Evolutionary conservation across 176 grass and related monocot genomes (phyloP).

Genomic region (Otatea glauca): DNA sequence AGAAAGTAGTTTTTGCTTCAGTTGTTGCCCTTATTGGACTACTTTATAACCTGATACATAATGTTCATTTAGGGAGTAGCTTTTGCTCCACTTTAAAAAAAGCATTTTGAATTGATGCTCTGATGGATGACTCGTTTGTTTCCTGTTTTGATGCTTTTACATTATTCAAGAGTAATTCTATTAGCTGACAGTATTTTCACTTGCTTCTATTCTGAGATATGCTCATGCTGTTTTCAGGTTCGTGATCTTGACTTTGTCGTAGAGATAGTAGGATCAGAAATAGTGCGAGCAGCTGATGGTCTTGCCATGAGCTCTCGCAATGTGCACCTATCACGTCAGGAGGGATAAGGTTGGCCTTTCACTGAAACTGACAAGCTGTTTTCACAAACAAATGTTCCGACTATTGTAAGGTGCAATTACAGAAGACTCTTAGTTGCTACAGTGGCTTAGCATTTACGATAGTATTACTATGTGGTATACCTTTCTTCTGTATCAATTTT

Average conservation of each 20-base stretch:
- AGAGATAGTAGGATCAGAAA: slow-evolving; percentile 82
- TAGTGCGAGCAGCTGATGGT: slow-evolving; percentile 88
- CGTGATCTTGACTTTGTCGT: slow-evolving; percentile 85
- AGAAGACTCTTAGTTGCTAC: background rate
- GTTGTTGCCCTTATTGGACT: background rate
- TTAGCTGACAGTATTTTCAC: background rate
- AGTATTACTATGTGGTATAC: background rate
- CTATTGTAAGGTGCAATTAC: background rate
- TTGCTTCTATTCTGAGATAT: slow-evolving; percentile 24
- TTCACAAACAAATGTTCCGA: background rate
- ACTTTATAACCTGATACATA: background rate
- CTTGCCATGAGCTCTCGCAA: slow-evolving; percentile 97
- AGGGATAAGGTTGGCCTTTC: slow-evolving; percentile 71
- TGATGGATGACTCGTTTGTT: background rate
- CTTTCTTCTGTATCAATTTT: background rate
- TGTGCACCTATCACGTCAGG: slow-evolving; percentile 58
- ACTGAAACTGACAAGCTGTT: background rate
- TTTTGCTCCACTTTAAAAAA: background rate
- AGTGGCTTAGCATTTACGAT: background rate
- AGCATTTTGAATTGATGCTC: background rate
- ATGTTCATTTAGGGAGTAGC: background rate
- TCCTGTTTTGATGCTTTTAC: slow-evolving; percentile 23
- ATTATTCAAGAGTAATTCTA: background rate
- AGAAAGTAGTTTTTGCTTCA: background rate
- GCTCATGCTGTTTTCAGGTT: slow-evolving; percentile 62